Evolutionary conservation across 306 rosid genomes (phyloP), one percentile per base, ranked within the genome.

Genomic region (Senna siamea): DNA sequence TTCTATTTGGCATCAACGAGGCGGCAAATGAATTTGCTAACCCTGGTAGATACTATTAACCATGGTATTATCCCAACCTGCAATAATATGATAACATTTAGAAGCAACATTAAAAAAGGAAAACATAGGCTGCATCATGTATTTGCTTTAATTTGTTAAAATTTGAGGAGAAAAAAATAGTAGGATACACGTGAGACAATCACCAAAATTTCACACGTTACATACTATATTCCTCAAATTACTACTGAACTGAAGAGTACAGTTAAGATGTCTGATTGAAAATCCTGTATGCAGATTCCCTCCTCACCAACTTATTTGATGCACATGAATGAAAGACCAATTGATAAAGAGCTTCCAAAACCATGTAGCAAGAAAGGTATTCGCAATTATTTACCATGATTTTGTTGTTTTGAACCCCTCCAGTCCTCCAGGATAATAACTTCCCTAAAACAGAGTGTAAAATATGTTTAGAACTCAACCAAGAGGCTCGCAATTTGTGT

Each of bases 11-110:
- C 18, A 76, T 67, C 69, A 28, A 79, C 50, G 52, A 87, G 84
- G 55, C 57, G 84, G 70, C 89, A 85, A 52, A 87, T 67, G 48
- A 81, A 83, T 87, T 75, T 88, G 89, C 99, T 84, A 43, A 92
- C 96, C 81, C 90, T 71, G 38, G 87, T 81, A 35, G 89, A 87
- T 74, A 92, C 73, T 67, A 90, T 54, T 79, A 94, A 85, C 97
- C 99, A 88, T 30, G 95, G 95, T 56, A 94, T 81, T 32, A 94
- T 79, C 76, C 97, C 99, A 57, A 88, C 94, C 98, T 93, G 94
- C 88, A 78, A 69, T 43, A 11, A 51, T 17, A 77, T 9, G 17
- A 34, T 34, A 75, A 9, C 57, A 53, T 41, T 67, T 48, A 28
- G 41, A 68, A 74, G 61, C 9, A 46, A 69, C 46, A 79, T 65